Percentiles rank a stretch among this genome's conserved stretches.
Evolutionary conservation across 1,284 basidiomycete genomes (phyloP).

Genomic region (Inonotus obliquus): DNA sequence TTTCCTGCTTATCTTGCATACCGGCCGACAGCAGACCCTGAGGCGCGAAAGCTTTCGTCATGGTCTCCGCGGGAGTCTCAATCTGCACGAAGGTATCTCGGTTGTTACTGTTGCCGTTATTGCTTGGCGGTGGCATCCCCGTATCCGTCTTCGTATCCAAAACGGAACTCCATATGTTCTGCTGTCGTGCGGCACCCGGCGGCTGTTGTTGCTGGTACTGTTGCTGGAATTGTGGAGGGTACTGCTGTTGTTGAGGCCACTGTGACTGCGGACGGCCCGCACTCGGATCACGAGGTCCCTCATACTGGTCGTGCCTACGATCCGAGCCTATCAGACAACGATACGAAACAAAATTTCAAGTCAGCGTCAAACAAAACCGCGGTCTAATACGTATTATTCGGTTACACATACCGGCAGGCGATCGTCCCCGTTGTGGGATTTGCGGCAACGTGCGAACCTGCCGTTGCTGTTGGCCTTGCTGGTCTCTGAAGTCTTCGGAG

Average conservation of each 20-base stretch:
- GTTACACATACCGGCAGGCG: slow-evolving; percentile 15
- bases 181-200: slow-evolving; percentile 52
- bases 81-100: slow-evolving; percentile 81
- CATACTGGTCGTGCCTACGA: slow-evolving; percentile 43
- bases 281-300: slow-evolving; percentile 31
- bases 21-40: slow-evolving; percentile 94
- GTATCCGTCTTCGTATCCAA: slow-evolving; percentile 64
- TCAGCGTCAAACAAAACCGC: slow-evolving; percentile 3
- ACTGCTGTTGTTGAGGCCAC: slow-evolving; percentile 31
- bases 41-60: slow-evolving; percentile 91
- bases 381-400: neutral
- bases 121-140: slow-evolving; percentile 34
- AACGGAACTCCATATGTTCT: slow-evolving; percentile 81
- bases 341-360: neutral
- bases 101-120: slow-evolving; percentile 25
- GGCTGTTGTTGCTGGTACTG: slow-evolving; percentile 24
- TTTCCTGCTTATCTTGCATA: slow-evolving; percentile 91
- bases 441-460: slow-evolving; percentile 25
- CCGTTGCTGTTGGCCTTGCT: slow-evolving; percentile 19
- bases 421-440: slow-evolving; percentile 21
- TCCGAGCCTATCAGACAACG: slow-evolving; percentile 8
- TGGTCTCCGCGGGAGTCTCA: slow-evolving; percentile 65
- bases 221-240: slow-evolving; percentile 28
- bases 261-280: slow-evolving; percentile 44
- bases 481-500: slow-evolving; percentile 19